Conservation (phyloP, 2,329 filamentous ascomycete genomes). For the Bipolaris bicolor region DNA sequence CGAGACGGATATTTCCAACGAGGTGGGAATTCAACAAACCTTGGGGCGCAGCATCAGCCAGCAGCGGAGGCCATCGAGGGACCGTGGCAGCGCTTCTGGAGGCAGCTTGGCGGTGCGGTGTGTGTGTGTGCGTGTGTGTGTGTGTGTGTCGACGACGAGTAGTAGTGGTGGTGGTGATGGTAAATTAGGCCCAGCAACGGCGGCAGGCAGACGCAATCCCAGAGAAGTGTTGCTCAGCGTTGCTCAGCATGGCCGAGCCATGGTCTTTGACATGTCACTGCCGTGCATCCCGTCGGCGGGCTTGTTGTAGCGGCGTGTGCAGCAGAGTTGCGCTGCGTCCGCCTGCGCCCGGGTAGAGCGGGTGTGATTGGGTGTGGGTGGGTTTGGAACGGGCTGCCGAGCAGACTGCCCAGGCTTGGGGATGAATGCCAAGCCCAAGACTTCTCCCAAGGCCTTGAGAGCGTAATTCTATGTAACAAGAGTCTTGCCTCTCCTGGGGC, state of each 20-base stretch:
- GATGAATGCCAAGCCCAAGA: constrained; percentile 41
- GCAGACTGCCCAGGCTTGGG: constrained; percentile 37
- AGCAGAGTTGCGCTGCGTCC: constrained; percentile 11
- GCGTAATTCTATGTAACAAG: constrained; percentile 41
- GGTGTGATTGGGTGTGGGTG: constrained; percentile 30
- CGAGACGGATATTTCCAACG: neutral
- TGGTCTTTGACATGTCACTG: constrained; percentile 17
- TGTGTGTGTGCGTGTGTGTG: neutral
- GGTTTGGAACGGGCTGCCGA: constrained; percentile 23
- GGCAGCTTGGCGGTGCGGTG: constrained; percentile 6
- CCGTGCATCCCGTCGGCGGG: constrained; percentile 38
- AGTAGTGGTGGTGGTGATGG: neutral
- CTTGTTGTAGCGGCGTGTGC: constrained; percentile 22
- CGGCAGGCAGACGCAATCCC: neutral
- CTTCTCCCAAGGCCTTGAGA: constrained; percentile 41
- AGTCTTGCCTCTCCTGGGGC: constrained; percentile 44
- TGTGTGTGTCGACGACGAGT: neutral
- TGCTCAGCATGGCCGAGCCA: constrained; percentile 17
- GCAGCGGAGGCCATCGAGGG: constrained; percentile 29
- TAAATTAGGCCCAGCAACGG: neutral
- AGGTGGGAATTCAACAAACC: constrained; percentile 11
- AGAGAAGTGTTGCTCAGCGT: constrained; percentile 8
- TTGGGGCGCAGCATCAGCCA: constrained; percentile 12
- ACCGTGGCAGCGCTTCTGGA: constrained; percentile 15
- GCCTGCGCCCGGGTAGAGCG: constrained; percentile 2